phyloP scores from a whole-genome alignment of 2,329 filamentous ascomycete species.

The Penicillium hesseltinei region DNA sequence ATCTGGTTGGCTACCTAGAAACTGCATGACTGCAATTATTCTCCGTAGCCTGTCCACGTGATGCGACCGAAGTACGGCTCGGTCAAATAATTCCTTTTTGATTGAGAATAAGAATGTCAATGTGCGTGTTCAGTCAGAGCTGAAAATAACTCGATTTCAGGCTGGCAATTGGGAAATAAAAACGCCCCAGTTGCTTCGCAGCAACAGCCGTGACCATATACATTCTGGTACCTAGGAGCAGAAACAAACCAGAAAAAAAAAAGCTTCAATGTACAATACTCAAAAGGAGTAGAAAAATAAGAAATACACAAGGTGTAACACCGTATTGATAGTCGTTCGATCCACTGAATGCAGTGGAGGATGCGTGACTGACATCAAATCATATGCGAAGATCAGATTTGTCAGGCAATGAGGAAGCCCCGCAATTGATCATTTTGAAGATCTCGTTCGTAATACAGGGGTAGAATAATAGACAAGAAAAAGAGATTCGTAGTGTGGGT shows the following conservation, averaged over 20 bases:
- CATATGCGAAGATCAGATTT: background rate
- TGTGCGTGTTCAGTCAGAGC: background rate
- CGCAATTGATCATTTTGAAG: background rate
- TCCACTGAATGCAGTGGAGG: background rate
- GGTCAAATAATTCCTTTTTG: background rate
- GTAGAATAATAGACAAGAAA: background rate
- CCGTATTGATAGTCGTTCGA: background rate
- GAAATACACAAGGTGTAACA: background rate
- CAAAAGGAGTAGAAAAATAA: background rate
- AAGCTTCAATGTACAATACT: conserved; percentile 9
- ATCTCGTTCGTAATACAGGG: background rate
- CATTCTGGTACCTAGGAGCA: conserved; percentile 11
- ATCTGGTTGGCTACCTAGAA: background rate
- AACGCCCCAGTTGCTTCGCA: conserved; percentile 17
- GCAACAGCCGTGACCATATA: conserved; percentile 15
- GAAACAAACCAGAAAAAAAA: conserved; percentile 1
- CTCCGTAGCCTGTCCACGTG: conserved; percentile 2
- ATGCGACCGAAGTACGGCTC: background rate
- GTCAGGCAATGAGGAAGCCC: background rate
- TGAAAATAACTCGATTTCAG: background rate
- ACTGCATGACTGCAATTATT: background rate
- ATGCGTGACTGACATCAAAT: background rate
- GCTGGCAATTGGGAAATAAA: background rate
- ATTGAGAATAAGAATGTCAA: background rate
- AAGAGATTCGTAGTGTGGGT: conserved; percentile 14